Percentiles rank a stretch among this genome's conserved stretches.
phyloP scores from a whole-genome alignment of 179 eudicot species.

The Beta macrorhiza region DNA sequence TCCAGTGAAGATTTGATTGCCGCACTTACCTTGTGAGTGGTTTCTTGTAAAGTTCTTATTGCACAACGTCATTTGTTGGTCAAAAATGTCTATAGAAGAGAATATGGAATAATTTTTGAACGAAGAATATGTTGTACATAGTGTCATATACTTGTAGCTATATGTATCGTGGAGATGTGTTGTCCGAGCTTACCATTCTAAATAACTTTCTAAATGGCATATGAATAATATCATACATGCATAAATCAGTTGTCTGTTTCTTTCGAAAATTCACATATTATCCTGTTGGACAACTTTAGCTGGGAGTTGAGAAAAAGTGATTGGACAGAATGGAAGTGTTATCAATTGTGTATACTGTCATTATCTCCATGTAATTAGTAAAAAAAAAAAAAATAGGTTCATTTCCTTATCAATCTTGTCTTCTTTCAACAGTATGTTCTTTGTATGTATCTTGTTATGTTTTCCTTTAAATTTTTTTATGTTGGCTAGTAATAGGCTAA shows the following conservation, averaged over 20 bases:
- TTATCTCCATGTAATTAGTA: neutral
- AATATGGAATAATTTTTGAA: neutral
- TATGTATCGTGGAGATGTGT: neutral
- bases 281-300: neutral
- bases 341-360: neutral
- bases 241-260: neutral
- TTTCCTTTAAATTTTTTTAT: too few species aligned
- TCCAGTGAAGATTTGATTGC: constrained; percentile 70
- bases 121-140: neutral
- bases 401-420: too few species aligned
- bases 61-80: neutral
- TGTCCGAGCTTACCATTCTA: neutral
- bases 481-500: too few species aligned
- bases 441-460: too few species aligned
- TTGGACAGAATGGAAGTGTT: neutral
- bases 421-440: too few species aligned
- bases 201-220: neutral
- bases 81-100: neutral
- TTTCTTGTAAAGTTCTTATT: neutral
- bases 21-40: constrained; percentile 73
- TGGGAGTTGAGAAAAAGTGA: neutral
- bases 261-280: neutral
- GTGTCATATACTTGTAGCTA: neutral
- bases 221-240: neutral
- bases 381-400: too few species aligned